A percentile compares a stretch with the other conserved stretches of the same genome.
phyloP scores from a whole-genome alignment of 176 grass and related monocot species.

The Aechmea fasciata region DNA sequence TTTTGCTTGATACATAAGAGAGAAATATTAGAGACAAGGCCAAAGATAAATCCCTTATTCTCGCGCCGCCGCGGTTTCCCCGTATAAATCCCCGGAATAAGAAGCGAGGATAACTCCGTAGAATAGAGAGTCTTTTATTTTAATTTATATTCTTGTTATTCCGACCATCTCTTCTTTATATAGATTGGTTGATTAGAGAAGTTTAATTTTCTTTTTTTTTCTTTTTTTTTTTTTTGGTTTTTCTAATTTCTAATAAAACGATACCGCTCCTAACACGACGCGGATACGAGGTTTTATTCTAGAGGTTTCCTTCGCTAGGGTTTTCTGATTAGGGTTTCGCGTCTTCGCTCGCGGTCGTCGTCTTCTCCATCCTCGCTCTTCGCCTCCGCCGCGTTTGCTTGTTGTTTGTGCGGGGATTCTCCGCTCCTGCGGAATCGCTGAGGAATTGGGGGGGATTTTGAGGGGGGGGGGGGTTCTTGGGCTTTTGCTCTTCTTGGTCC shows the following conservation, averaged over 20 bases:
- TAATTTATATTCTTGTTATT: not conserved
- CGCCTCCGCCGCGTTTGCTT: not conserved
- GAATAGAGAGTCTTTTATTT: too few species aligned
- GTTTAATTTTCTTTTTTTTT: too few species aligned
- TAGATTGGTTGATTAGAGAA: not conserved
- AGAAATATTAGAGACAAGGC: too few species aligned
- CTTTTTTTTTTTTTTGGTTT: not conserved
- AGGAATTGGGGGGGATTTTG: not conserved
- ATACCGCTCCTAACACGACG: not conserved
- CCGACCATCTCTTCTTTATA: not conserved
- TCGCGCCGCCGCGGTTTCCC: too few species aligned
- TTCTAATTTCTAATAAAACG: not conserved
- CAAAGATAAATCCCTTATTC: too few species aligned
- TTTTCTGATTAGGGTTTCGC: not conserved
- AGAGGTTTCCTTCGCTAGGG: not conserved
- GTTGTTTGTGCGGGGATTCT: not conserved
- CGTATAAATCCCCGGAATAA: too few species aligned
- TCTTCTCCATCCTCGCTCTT: not conserved
- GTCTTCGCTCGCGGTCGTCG: not conserved
- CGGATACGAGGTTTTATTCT: not conserved
- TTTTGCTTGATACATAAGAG: not conserved
- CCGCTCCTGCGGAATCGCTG: not conserved
- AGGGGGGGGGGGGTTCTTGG: not conserved
- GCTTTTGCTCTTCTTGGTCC: not conserved
- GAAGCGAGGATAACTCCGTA: too few species aligned